A percentile compares a stretch with the other conserved stretches of the same genome.
Evolutionary conservation across 345 rosid species (phyloP).

Genomic region (Pugionium dolabratum): DNA sequence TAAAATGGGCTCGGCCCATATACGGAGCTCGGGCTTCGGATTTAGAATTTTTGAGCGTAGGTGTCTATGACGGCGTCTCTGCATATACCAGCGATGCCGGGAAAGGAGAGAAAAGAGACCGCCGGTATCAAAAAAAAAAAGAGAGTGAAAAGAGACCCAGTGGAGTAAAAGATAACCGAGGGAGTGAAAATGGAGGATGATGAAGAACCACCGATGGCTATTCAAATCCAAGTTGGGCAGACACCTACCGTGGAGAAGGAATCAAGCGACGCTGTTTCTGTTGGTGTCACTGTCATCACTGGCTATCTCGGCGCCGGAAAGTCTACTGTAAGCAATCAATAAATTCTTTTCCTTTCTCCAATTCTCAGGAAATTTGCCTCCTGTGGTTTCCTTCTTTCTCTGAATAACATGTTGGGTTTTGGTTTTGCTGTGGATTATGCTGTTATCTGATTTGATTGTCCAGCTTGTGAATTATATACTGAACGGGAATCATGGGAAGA

Average conservation of each 20-base stretch:
- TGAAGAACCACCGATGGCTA: conserved; percentile 76
- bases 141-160: no score
- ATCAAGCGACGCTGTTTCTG: conserved; percentile 43
- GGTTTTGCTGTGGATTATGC: background rate
- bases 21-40: background rate
- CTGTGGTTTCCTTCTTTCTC: background rate
- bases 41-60: background rate
- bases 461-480: conserved; percentile 83
- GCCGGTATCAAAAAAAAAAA: no score
- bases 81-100: conserved; percentile 2
- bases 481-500: conserved; percentile 84
- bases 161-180: background rate
- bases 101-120: background rate
- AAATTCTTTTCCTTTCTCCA: no score
- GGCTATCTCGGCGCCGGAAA: conserved; percentile 97
- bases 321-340: conserved; percentile 63
- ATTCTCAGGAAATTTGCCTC: no score
- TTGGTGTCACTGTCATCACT: conserved; percentile 83
- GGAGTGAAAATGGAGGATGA: conserved; percentile 54
- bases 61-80: conserved; percentile 13
- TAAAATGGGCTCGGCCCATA: conserved; percentile 27
- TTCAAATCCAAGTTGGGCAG: conserved; percentile 43
- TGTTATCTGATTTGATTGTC: conserved; percentile 8
- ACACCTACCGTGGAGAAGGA: background rate
- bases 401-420: background rate